These are phyloP conservation scores for Saccharomycopsis fibuligera DNA, from an alignment of 805 yeast genomes.

Conservation along the genomic window DNA sequence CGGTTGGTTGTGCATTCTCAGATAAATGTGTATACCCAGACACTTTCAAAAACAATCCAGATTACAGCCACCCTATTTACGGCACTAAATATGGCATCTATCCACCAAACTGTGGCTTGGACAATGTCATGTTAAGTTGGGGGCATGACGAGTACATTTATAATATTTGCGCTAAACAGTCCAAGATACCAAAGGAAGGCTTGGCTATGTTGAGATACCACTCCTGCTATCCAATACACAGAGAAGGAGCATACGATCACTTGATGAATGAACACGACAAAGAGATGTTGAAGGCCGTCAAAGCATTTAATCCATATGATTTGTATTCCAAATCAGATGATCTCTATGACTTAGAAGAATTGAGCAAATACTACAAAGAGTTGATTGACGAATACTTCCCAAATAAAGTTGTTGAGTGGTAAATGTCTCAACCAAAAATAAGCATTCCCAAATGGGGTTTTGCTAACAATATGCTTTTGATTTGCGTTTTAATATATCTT, in stretches of 20 bases:
- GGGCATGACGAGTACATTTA: conserved; percentile 78
- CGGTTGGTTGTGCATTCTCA: conserved; percentile 63
- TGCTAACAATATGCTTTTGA: no score
- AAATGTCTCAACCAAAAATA: conserved; percentile 13
- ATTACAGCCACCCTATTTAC: conserved; percentile 54
- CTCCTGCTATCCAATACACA: conserved; percentile 72
- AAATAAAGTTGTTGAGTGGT: conserved; percentile 47
- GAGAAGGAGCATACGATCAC: conserved; percentile 58
- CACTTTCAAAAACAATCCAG: conserved; percentile 55
- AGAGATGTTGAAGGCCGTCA: conserved; percentile 55
- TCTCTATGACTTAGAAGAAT: conserved; percentile 40
- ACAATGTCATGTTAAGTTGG: conserved; percentile 67
- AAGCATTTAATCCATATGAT: conserved; percentile 62
- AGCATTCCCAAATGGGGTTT: no score
- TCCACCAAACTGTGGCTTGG: conserved; percentile 56
- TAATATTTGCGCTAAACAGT: conserved; percentile 59
- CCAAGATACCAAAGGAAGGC: conserved; percentile 58
- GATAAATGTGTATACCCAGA: conserved; percentile 56
- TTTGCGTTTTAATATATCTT: no score
- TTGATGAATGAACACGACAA: conserved; percentile 58
- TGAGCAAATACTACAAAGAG: conserved; percentile 53
- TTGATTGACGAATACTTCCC: conserved; percentile 66
- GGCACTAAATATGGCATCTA: conserved; percentile 62
- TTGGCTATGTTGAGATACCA: conserved; percentile 71
- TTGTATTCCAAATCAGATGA: conserved; percentile 56